Evolutionary conservation across 2,329 filamentous ascomycete genomes (phyloP).

Genomic region (Curvularia lunata): DNA sequence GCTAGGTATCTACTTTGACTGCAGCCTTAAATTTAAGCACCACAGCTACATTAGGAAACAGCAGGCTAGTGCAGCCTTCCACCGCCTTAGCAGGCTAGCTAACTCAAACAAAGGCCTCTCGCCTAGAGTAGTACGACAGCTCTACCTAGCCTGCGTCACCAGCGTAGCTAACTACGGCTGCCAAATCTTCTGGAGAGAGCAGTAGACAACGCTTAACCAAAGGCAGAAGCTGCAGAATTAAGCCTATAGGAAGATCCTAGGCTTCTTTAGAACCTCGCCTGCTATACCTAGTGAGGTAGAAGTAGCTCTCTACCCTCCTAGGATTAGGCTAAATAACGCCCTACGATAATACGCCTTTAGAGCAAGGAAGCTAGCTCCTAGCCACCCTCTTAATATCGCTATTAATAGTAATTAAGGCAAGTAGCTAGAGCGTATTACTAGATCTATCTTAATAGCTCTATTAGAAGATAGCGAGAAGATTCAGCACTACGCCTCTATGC

Average conservation of each 20-base stretch:
- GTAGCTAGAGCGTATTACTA: neutral
- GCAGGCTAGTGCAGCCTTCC: neutral
- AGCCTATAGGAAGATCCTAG: neutral
- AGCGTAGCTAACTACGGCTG: neutral
- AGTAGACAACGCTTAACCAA: neutral
- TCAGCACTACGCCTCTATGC: too few species aligned
- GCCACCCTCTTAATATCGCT: neutral
- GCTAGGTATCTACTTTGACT: neutral
- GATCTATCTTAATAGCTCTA: too few species aligned
- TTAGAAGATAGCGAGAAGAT: too few species aligned
- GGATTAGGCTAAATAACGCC: too few species aligned
- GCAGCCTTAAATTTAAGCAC: neutral
- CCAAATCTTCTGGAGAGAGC: neutral
- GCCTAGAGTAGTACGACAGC: neutral
- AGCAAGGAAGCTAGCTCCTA: neutral
- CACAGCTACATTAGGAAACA: neutral
- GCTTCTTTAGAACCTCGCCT: neutral
- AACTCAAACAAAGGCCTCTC: slow-evolving; percentile 2
- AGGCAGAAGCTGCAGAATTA: neutral
- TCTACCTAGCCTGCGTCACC: too few species aligned
- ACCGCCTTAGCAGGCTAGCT: neutral
- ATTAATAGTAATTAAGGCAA: neutral
- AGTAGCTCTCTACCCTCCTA: neutral
- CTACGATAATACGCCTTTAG: slow-evolving; percentile 3
- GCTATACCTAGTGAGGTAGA: slow-evolving; percentile 1